Base-by-base conservation (phyloP, 1,284 basidiomycete genomes). In the Acaromyces ingoldii region DNA sequence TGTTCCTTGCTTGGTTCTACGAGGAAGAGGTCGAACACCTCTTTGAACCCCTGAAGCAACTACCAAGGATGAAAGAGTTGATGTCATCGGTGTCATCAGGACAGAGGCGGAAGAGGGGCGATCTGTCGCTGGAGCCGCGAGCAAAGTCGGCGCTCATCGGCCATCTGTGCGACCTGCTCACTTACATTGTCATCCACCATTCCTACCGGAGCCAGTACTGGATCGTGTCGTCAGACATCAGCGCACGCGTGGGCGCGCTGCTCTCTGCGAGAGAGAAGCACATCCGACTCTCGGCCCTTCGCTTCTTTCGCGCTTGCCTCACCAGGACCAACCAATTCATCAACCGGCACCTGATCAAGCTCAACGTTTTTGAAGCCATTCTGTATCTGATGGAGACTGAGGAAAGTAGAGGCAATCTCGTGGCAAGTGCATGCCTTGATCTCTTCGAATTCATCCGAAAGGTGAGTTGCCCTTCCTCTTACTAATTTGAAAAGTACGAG, bases 1-100 rank as follows among this genome's bases (percentile, higher is more conserved):
- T 15, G 88, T 98, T 93, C 79, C 79, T 92, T 66, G 86, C 91
- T 29, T 89, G 89, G 77, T 91, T 97, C 76, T 98, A 97, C 79
- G 80, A 83, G 34, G 79, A 82, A 40, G 90, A 86, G 70, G 81
- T 87, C 51, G 78, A 81, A 17, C 80, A 81, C 15, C 79, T 99
- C 42, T 87, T 91, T 77, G 83, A 82, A 66, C 92, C 95, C 1
- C 79, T 97, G 36, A 55, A 77, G 11, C 83, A 88, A 50, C 78
- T 96, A 19, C 84, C 89, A 3, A 87, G 91, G 57, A 85, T 84
- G 79, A 51, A 51, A 6, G 52, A 29, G 24, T n/a, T n/a, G n/a
- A n/a, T n/a, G n/a, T n/a, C n/a, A n/a, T n/a, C 60, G 4, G 38
- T 61, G 1, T 53, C 61, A 10, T 58, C 54, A 29, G 53, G 51